phyloP scores from a whole-genome alignment of 2,329 filamentous ascomycete species.

The Phaeophleospora eucalypticola region DNA sequence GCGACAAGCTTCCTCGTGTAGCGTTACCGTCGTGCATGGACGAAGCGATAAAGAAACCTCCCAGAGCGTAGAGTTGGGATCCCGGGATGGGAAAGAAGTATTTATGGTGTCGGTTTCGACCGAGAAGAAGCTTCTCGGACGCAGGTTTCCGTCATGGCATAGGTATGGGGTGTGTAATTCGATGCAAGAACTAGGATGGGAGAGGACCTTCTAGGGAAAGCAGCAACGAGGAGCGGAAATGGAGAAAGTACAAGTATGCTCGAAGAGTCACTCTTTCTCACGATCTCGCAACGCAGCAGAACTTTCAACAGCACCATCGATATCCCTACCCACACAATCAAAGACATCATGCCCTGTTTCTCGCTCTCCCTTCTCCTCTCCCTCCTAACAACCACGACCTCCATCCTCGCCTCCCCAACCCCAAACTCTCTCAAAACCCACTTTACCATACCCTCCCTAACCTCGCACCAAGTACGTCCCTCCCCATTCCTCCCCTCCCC shows the following conservation, averaged over 20 bases:
- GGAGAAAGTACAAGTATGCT: too few species aligned
- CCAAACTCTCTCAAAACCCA: not conserved
- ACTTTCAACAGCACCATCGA: not conserved
- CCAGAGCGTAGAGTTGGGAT: too few species aligned
- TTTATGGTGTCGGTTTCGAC: too few species aligned
- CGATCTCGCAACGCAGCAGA: not conserved
- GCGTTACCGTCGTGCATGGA: not conserved
- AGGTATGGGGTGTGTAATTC: too few species aligned
- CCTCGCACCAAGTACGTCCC: constrained; percentile 6
- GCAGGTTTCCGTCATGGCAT: too few species aligned
- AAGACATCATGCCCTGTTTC: not conserved
- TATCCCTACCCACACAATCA: not conserved
- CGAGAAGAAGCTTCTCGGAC: too few species aligned
- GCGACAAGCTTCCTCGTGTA: not conserved
- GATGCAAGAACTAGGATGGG: too few species aligned
- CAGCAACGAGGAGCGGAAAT: too few species aligned
- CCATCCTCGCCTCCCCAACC: not conserved
- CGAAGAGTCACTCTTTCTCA: too few species aligned
- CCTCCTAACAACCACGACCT: not conserved
- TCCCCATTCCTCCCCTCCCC: constrained; percentile 12
- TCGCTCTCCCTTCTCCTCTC: not conserved
- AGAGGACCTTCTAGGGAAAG: too few species aligned
- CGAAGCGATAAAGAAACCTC: not conserved
- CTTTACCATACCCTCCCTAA: not conserved
- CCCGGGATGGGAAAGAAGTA: not conserved